phyloP scores from a whole-genome alignment of 495 filamentous ascomycete genomes.

The Extremus antarcticus region DNA sequence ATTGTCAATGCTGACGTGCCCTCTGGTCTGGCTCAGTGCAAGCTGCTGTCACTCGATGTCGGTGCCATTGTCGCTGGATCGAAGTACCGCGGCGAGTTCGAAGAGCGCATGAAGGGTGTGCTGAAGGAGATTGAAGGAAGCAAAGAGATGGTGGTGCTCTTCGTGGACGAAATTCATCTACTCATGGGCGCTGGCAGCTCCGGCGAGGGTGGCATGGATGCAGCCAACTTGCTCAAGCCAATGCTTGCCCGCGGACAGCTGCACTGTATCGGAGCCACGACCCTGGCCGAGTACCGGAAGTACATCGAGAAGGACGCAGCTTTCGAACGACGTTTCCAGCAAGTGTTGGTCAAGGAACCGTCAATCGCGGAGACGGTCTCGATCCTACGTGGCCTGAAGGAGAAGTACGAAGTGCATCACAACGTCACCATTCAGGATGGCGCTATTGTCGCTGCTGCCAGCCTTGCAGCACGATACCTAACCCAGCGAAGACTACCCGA shows the following conservation, averaged over 20 bases:
- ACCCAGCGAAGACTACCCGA: constrained; percentile 85
- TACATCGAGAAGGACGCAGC: constrained; percentile 98
- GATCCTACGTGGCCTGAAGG: constrained; percentile 91
- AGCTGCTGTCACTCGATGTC: constrained; percentile 86
- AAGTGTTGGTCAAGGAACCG: constrained; percentile 92
- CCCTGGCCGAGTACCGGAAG: constrained; percentile 88
- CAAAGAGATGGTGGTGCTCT: constrained; percentile 94
- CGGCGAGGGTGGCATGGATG: constrained; percentile 97
- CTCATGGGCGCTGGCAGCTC: constrained; percentile 92
- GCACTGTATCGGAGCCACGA: constrained; percentile 96
- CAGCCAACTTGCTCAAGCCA: constrained; percentile 91
- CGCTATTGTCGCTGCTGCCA: constrained; percentile 84
- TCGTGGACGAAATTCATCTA: constrained; percentile 96
- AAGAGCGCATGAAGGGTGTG: constrained; percentile 97
- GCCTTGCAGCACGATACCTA: constrained; percentile 79
- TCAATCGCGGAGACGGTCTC: constrained; percentile 82
- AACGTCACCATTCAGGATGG: constrained; percentile 90
- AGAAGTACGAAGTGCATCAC: constrained; percentile 95
- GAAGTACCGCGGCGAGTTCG: constrained; percentile 96
- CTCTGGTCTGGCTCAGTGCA: constrained; percentile 89
- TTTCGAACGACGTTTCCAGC: constrained; percentile 96
- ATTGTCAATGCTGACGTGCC: constrained; percentile 95
- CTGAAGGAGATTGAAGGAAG: constrained; percentile 93
- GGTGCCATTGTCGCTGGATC: constrained; percentile 90
- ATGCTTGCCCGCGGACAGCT: constrained; percentile 94